These are phyloP conservation scores for Teunomyces pallodes DNA, from an alignment of 805 yeast species.

Conservation along the genomic window DNA sequence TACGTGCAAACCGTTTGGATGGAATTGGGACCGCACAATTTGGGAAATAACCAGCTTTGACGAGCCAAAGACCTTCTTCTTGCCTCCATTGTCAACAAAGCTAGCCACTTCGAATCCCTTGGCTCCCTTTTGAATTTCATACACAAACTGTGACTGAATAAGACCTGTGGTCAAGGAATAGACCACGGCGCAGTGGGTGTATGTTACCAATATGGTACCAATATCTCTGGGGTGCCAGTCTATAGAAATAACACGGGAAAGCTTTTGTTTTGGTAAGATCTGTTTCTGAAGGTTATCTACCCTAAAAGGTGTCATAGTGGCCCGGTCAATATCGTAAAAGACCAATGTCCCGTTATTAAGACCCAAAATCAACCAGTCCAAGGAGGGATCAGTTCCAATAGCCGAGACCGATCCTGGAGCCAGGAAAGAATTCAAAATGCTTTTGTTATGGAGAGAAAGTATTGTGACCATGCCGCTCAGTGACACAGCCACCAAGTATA, in stretches of 20 bases:
- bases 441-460: constrained; percentile 64
- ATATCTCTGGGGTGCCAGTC: constrained; percentile 89
- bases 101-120: constrained; percentile 51
- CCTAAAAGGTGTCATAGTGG: constrained; percentile 59
- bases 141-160: constrained; percentile 55
- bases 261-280: constrained; percentile 52
- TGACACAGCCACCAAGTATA: constrained; percentile 68
- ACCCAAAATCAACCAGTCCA: constrained; percentile 86
- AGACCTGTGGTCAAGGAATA: constrained; percentile 65
- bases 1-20: constrained; percentile 88
- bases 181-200: constrained; percentile 63
- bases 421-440: constrained; percentile 56
- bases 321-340: constrained; percentile 81
- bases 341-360: constrained; percentile 68
- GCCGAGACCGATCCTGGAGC: constrained; percentile 68
- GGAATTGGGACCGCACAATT: constrained; percentile 63
- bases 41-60: constrained; percentile 33
- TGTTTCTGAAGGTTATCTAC: constrained; percentile 69
- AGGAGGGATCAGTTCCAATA: constrained; percentile 75
- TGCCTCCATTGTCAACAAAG: constrained; percentile 34
- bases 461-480: constrained; percentile 65
- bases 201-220: constrained; percentile 72
- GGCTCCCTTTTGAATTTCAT: constrained; percentile 63
- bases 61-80: constrained; percentile 38
- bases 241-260: constrained; percentile 64